Percentiles rank a stretch among this genome's conserved stretches.
phyloP scores from a whole-genome alignment of 2,329 filamentous ascomycete species.

The Xylariales sp. region DNA sequence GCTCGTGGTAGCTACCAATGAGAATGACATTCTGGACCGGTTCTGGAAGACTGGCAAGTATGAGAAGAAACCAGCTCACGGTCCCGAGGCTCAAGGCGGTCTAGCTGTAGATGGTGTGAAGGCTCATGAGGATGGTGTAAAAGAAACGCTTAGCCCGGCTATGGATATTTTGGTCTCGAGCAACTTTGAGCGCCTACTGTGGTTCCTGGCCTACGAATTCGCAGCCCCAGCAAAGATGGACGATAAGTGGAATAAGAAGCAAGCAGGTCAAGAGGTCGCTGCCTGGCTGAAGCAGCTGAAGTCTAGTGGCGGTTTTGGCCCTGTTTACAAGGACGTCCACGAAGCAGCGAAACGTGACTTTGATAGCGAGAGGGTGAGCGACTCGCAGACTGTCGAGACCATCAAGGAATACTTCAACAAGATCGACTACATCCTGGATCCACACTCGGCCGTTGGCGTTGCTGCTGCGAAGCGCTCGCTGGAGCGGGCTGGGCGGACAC shows the following conservation, averaged over 20 bases:
- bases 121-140: conserved; percentile 69
- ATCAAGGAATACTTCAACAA: conserved; percentile 52
- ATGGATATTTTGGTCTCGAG: conserved; percentile 97
- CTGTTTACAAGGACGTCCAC: conserved; percentile 70
- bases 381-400: conserved; percentile 63
- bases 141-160: conserved; percentile 87
- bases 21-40: conserved; percentile 93
- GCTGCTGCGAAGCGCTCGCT: conserved; percentile 70
- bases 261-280: conserved; percentile 70
- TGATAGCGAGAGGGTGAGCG: conserved; percentile 69
- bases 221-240: conserved; percentile 56
- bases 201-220: conserved; percentile 81
- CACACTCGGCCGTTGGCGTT: conserved; percentile 86
- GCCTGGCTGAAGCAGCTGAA: conserved; percentile 79
- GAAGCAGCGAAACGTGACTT: conserved; percentile 69
- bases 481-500: conserved; percentile 44
- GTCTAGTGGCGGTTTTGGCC: conserved; percentile 71
- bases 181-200: conserved; percentile 94
- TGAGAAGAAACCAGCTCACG: conserved; percentile 71
- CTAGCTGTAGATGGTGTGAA: conserved; percentile 58
- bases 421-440: conserved; percentile 74
- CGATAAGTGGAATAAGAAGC: conserved; percentile 60
- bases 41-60: conserved; percentile 92
- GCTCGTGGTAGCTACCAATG: conserved; percentile 89
- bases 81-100: conserved; percentile 55